Evolutionary conservation across 1,284 basidiomycete species (phyloP), one percentile per base, ranked within the genome.

Genomic region (Heterobasidion annosum): DNA sequence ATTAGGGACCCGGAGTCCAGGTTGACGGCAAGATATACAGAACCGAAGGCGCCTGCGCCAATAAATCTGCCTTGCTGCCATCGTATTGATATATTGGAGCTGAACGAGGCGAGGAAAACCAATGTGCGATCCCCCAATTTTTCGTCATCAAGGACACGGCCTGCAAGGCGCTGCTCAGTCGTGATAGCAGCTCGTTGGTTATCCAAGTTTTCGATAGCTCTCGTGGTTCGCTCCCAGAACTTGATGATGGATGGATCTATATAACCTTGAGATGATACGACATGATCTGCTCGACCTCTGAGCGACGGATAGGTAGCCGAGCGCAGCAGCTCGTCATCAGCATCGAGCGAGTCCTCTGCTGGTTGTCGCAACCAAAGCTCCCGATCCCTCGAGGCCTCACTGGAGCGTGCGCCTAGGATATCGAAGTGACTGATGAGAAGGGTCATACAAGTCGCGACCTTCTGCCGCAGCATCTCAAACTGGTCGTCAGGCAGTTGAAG

Each of bases 1-100:
- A 99, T 98, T 56, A 98, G 85, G 40, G 91, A 91, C 51, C 96
- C 94, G 1, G 93, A 90, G 67, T 99, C 97, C 56, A 99, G 79
- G 67, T 99, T 99, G 71, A 99, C 91, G 18, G 95, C 97, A 45
- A 93, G 81, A 68, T 99, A 99, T n/a, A 99, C 97, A 10, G 89
- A 93, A 18, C 95, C 95, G 66, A 98, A 98, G 8, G 97, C 96
- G 19, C 97, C 97, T 35, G 94, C 88, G 51, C 97, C 97, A 63
- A 99, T 98, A 71, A 98, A 98, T 54, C 90, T 85, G 35, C 96
- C 95, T 70, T 99, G 97, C 70, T 99, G 97, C 97, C 97, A 99
- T 34, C 93, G 86, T 59, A 99, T 90, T 3, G 94, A 93, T 58
- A 99, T 93, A 63, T 96, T 97, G 48, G 93, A 95, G 51, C 88